Evolutionary conservation across 345 rosid genomes (phyloP).

Genomic region (Aegle marmelos): DNA sequence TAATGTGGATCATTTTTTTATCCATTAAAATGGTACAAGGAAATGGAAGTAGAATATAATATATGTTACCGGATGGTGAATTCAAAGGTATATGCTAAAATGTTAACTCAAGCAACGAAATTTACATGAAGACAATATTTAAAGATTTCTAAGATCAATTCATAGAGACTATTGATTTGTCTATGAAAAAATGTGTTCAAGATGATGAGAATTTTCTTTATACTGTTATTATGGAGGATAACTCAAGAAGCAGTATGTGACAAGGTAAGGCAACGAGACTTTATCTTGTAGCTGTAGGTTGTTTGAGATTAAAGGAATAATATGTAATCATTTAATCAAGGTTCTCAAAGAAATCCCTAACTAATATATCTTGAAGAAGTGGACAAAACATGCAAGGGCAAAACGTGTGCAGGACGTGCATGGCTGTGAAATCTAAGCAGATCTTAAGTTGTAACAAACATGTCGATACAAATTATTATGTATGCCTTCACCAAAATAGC

Average conservation of each 20-base stretch:
- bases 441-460: not conserved
- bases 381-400: not conserved
- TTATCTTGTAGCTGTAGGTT: not conserved
- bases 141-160: not conserved
- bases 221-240: not conserved
- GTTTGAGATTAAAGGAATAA: not conserved
- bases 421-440: too few relatives aligned
- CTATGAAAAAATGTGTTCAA: not conserved
- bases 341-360: not conserved
- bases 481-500: not conserved
- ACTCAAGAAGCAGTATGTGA: not conserved
- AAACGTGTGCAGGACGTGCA: not conserved
- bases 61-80: not conserved
- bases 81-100: not conserved
- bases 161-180: not conserved
- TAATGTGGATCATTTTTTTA: not conserved
- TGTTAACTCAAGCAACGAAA: not conserved
- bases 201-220: not conserved
- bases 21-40: not conserved
- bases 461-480: not conserved
- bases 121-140: not conserved
- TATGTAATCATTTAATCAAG: not conserved
- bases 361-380: not conserved
- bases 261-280: not conserved
- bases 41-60: not conserved